Conservation (phyloP, 2,329 filamentous ascomycete genomes). For the Aureobasidium sp. region DNA sequence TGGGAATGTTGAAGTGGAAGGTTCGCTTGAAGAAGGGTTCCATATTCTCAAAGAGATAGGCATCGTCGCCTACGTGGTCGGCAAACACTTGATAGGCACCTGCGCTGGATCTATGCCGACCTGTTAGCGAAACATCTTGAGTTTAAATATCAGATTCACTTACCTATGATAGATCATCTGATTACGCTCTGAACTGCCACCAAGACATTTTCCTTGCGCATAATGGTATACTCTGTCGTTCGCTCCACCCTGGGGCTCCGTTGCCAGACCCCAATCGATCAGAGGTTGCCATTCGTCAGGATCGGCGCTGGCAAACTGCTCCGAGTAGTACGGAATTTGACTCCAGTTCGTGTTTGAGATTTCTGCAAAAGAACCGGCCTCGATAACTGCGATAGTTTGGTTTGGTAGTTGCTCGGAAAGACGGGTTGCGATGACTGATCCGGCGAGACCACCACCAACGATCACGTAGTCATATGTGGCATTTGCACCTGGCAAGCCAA, state of each 20-base stretch:
- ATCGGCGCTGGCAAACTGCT: constrained; percentile 11
- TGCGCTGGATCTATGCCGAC: not conserved
- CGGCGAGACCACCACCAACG: constrained; percentile 22
- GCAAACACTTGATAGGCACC: constrained; percentile 31
- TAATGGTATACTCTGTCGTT: constrained; percentile 23
- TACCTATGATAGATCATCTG: no score
- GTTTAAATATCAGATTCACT: no score
- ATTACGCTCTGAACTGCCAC: constrained; percentile 16
- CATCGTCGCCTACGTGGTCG: constrained; percentile 29
- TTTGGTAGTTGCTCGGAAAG: constrained; percentile 16
- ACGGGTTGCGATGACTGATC: constrained; percentile 19
- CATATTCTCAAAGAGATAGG: constrained; percentile 23
- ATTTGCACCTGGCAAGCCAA: not conserved
- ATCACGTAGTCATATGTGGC: constrained; percentile 24
- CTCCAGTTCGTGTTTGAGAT: constrained; percentile 22
- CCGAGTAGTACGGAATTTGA: constrained; percentile 24
- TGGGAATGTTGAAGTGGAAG: no score
- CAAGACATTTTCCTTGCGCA: constrained; percentile 22
- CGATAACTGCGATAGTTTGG: constrained; percentile 22
- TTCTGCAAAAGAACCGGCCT: constrained; percentile 23
- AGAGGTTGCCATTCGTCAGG: constrained; percentile 20
- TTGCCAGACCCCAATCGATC: constrained; percentile 26
- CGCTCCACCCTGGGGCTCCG: constrained; percentile 20
- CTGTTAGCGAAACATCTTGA: no score
- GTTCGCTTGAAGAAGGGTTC: no score